Evolutionary conservation across 192 early-diverging fungal species (phyloP).

Genomic region (Backusella parvicylindrica): DNA sequence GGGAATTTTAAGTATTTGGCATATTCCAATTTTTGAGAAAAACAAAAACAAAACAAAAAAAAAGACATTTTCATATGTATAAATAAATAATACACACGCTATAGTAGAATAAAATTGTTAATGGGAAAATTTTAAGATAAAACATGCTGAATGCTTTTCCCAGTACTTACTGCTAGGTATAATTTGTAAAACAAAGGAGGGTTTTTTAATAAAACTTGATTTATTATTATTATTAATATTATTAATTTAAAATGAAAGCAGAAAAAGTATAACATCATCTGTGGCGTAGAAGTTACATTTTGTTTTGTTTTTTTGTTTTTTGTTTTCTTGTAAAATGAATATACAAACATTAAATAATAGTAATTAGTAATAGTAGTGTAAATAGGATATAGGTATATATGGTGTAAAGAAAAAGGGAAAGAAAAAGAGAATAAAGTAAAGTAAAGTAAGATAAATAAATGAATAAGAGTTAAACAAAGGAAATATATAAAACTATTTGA

Average conservation of each 20-base stretch:
- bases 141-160: background rate
- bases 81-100: background rate
- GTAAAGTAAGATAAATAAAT: background rate
- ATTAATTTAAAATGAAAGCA: background rate
- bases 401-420: background rate
- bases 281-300: background rate
- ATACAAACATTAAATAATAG: background rate
- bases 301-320: background rate
- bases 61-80: background rate
- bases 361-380: background rate
- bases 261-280: background rate
- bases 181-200: background rate
- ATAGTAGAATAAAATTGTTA: background rate
- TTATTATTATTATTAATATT: background rate
- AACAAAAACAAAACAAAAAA: no score
- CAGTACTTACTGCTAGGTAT: background rate
- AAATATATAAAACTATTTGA: background rate
- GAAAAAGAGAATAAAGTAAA: background rate
- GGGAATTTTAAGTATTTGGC: slow-evolving; percentile 14
- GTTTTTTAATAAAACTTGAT: background rate
- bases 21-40: background rate
- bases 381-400: background rate
- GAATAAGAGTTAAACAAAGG: background rate
- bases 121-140: background rate
- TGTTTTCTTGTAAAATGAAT: background rate